Evolutionary conservation across 306 rosid species (phyloP).

Genomic region (Fagus crenata): DNA sequence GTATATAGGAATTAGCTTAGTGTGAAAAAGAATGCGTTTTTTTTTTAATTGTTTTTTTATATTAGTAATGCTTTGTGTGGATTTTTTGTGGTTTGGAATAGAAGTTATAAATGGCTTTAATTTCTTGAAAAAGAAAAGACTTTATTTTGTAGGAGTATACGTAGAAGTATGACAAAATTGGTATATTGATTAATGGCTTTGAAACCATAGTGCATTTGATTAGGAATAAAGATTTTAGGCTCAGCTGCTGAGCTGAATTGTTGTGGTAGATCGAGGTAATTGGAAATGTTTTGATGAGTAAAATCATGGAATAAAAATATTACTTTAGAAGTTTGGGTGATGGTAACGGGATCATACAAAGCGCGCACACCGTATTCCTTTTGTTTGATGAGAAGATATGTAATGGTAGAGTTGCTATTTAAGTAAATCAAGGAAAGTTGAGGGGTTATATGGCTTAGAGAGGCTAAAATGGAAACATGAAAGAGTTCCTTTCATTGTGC

Average conservation of each 20-base stretch:
- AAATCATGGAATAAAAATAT: not conserved
- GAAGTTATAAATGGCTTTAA: not conserved
- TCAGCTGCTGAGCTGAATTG: not conserved
- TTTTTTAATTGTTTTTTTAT: not conserved
- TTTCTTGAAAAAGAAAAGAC: not conserved
- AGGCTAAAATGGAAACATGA: not conserved
- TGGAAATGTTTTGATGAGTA: not conserved
- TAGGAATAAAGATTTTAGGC: not conserved
- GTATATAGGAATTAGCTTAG: not conserved
- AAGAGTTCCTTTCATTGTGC: not conserved
- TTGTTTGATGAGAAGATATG: not conserved
- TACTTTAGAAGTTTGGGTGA: not conserved
- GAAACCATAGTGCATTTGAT: not conserved
- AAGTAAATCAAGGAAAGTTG: not conserved
- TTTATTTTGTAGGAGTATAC: not conserved
- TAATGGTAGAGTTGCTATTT: not conserved
- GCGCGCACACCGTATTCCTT: not conserved
- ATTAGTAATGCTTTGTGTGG: not conserved
- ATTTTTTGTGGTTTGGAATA: not conserved
- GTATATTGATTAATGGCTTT: not conserved
- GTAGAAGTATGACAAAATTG: not conserved
- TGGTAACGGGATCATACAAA: not conserved
- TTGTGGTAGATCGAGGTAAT: not conserved
- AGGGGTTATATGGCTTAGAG: not conserved
- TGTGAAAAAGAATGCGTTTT: not conserved